Evolutionary conservation across 2,329 filamentous ascomycete species (phyloP).

Genomic region (Claviceps sp.): DNA sequence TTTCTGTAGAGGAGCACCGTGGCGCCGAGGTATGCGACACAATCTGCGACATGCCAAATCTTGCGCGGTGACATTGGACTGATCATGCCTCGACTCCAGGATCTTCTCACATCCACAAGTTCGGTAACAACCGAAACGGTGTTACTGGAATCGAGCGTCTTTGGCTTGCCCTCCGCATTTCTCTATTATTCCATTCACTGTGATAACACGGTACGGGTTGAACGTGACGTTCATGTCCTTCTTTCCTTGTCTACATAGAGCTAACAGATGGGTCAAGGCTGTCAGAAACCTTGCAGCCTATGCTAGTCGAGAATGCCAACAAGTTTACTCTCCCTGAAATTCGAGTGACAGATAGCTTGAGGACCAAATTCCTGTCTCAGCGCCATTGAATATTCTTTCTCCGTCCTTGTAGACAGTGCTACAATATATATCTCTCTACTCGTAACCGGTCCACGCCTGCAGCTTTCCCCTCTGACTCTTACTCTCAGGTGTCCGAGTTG

Average conservation of each 20-base stretch:
- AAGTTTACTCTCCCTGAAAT: background rate
- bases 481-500: background rate
- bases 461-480: no score
- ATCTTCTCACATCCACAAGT: constrained; percentile 5
- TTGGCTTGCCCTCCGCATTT: background rate
- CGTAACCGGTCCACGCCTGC: background rate
- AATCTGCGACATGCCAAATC: background rate
- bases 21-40: constrained; percentile 7
- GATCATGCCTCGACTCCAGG: background rate
- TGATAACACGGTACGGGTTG: constrained; percentile 4
- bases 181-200: background rate
- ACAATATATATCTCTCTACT: background rate
- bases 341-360: background rate
- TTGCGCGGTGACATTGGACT: constrained; percentile 1
- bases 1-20: constrained; percentile 7
- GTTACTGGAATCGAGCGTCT: constrained; percentile 7
- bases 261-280: constrained; percentile 10
- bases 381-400: background rate
- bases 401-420: background rate
- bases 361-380: background rate
- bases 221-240: constrained; percentile 12
- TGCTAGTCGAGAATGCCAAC: background rate
- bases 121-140: constrained; percentile 4
- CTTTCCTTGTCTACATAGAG: constrained; percentile 9
- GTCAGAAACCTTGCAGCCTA: constrained; percentile 8